Evolutionary conservation across 1,139 yeast genomes (phyloP).

Genomic region (Scheffersomyces cryptocercus): DNA sequence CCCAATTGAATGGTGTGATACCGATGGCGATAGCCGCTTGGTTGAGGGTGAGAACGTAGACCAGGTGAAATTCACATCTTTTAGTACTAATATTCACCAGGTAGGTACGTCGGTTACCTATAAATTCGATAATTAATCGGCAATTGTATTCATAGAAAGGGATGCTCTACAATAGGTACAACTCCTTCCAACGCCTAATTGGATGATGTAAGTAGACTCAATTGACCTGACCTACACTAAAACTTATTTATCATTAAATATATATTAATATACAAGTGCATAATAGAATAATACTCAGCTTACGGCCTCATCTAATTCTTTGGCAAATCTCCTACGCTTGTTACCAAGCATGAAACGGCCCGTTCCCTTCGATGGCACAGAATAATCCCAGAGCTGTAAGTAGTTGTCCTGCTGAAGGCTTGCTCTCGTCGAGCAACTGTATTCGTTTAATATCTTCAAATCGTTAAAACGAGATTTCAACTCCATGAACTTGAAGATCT

Average conservation of each 20-base stretch:
- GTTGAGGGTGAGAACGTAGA: conserved; percentile 59
- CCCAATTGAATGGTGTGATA: conserved; percentile 87
- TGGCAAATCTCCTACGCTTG: conserved; percentile 45
- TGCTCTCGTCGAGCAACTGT: conserved; percentile 39
- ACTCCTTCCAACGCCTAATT: no score
- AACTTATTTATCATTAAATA: no score
- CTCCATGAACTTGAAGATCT: conserved; percentile 49
- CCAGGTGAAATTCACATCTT: conserved; percentile 67
- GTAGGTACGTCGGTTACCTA: conserved; percentile 82
- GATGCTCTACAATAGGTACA: no score
- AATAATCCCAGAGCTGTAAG: conserved; percentile 49
- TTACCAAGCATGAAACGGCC: conserved; percentile 58
- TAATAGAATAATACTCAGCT: no score
- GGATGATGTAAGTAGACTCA: no score
- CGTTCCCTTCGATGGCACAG: conserved; percentile 46
- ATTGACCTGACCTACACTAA: no score
- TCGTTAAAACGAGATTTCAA: conserved; percentile 47
- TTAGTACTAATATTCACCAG: conserved; percentile 67
- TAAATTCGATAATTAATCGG: conserved; percentile 24
- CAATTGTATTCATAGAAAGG: no score
- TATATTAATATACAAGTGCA: no score
- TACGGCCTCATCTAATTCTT: conserved; percentile 15
- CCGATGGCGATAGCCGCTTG: conserved; percentile 57
- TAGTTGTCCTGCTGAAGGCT: conserved; percentile 48
- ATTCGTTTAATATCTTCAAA: conserved; percentile 36